Percentiles rank a stretch among this genome's conserved stretches.
phyloP scores from a whole-genome alignment of 495 filamentous ascomycete species.

The Podospora anserina region DNA sequence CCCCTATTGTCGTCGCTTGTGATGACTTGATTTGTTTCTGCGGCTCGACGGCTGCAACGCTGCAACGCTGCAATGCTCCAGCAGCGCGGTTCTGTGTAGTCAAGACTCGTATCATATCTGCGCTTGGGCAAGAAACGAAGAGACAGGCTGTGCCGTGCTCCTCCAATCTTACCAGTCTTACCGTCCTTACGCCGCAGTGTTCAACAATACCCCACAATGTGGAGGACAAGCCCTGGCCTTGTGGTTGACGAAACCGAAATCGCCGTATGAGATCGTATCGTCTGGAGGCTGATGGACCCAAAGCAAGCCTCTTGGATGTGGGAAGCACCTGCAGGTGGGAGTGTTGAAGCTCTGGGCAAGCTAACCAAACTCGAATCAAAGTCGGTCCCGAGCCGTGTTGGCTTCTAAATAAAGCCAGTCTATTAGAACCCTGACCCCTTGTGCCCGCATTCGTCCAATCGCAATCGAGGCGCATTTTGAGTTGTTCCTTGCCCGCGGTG shows the following conservation, averaged over 20 bases:
- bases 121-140: background rate
- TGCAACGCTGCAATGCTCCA: conserved; percentile 1
- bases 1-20: background rate
- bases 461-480: background rate
- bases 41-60: background rate
- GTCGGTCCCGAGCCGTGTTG: conserved; percentile 14
- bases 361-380: conserved; percentile 4
- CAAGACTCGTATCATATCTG: background rate
- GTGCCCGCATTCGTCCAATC: background rate
- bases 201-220: background rate
- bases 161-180: conserved; percentile 2
- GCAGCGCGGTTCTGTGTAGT: background rate
- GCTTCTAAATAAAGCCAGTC: conserved; percentile 15
- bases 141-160: background rate
- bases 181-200: background rate
- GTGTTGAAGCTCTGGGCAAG: background rate
- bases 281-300: background rate
- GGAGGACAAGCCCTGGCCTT: no score
- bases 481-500: background rate
- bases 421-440: conserved; percentile 2
- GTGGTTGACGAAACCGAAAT: background rate
- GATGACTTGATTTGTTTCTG: background rate
- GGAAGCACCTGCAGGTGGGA: background rate
- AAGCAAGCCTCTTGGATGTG: background rate
- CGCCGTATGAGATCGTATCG: background rate